These are phyloP conservation scores for Cephaloascus fragrans DNA, from an alignment of 805 yeast species.

Conservation along the genomic window DNA sequence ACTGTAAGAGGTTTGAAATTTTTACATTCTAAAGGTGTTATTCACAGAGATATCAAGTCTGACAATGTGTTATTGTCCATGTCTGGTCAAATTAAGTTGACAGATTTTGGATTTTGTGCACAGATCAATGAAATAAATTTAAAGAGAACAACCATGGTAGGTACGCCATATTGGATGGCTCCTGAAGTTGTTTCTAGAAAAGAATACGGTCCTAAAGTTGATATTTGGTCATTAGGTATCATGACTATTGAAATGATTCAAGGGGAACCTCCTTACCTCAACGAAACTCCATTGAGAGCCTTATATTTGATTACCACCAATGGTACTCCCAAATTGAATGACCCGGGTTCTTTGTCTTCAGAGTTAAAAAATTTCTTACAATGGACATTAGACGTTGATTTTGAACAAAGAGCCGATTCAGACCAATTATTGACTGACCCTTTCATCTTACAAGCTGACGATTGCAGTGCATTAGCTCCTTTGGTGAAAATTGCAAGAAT, in stretches of 20 bases:
- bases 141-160: constrained; percentile 96
- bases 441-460: constrained; percentile 55
- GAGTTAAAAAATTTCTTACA: constrained; percentile 61
- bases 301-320: constrained; percentile 90
- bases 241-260: constrained; percentile 99
- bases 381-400: constrained; percentile 74
- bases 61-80: constrained; percentile 82
- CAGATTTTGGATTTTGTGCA: constrained; percentile 97
- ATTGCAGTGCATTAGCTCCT: constrained; percentile 55
- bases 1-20: constrained; percentile 80
- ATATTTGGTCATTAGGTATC: constrained; percentile 95
- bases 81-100: constrained; percentile 83
- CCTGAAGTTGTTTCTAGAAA: constrained; percentile 95
- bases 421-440: constrained; percentile 57
- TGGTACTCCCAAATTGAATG: constrained; percentile 90
- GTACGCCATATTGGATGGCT: constrained; percentile 99
- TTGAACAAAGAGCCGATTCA: constrained; percentile 74
- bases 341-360: constrained; percentile 69
- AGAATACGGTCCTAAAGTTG: constrained; percentile 95
- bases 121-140: constrained; percentile 73
- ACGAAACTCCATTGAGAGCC: constrained; percentile 92
- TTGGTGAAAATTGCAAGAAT: constrained; percentile 64
- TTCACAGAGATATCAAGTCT: constrained; percentile 93
- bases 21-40: constrained; percentile 84
- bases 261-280: constrained; percentile 96